Percentiles rank a stretch among this genome's conserved stretches.
Conservation (phyloP, 306 rosid genomes). For the Sesbania bispinosa region DNA sequence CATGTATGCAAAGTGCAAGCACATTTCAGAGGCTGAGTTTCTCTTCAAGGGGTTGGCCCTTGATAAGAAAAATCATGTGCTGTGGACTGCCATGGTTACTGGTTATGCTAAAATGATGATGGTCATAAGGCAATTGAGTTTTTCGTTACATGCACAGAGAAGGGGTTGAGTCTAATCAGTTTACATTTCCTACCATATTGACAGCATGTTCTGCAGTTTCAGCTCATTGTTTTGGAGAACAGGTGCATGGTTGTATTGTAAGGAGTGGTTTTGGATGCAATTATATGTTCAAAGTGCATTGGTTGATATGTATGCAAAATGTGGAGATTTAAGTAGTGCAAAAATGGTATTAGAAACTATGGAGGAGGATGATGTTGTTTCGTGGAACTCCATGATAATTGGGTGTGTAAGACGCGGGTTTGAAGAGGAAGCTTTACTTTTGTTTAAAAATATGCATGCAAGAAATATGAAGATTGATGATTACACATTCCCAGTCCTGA, state of each 20-base stretch:
- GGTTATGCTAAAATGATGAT: slow-evolving; percentile 79
- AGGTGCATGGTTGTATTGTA: slow-evolving; percentile 66
- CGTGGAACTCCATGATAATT: slow-evolving; percentile 89
- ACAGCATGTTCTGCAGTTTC: slow-evolving; percentile 64
- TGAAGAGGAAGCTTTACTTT: slow-evolving; percentile 53
- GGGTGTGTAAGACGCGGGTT: slow-evolving; percentile 74
- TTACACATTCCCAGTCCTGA: slow-evolving; percentile 78
- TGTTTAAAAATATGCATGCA: slow-evolving; percentile 68
- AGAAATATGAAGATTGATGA: slow-evolving; percentile 66
- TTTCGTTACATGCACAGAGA: slow-evolving; percentile 49
- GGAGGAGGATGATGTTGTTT: slow-evolving; percentile 68
- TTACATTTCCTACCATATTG: slow-evolving; percentile 79
- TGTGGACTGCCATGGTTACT: slow-evolving; percentile 88
- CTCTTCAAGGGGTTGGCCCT: slow-evolving; percentile 45
- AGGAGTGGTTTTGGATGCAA: slow-evolving; percentile 67
- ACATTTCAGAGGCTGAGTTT: slow-evolving; percentile 58
- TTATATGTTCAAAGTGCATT: slow-evolving; percentile 78
- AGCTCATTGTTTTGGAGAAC: slow-evolving; percentile 64
- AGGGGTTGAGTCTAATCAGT: slow-evolving; percentile 69
- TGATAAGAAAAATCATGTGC: slow-evolving; percentile 57
- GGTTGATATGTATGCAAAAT: slow-evolving; percentile 83
- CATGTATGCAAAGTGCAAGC: slow-evolving; percentile 82
- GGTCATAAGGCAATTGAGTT: slow-evolving; percentile 59
- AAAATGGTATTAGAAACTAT: slow-evolving; percentile 48
- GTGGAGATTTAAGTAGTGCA: slow-evolving; percentile 60